Conservation (phyloP, 495 filamentous ascomycete species). For the Tetracladium marchalianum region DNA sequence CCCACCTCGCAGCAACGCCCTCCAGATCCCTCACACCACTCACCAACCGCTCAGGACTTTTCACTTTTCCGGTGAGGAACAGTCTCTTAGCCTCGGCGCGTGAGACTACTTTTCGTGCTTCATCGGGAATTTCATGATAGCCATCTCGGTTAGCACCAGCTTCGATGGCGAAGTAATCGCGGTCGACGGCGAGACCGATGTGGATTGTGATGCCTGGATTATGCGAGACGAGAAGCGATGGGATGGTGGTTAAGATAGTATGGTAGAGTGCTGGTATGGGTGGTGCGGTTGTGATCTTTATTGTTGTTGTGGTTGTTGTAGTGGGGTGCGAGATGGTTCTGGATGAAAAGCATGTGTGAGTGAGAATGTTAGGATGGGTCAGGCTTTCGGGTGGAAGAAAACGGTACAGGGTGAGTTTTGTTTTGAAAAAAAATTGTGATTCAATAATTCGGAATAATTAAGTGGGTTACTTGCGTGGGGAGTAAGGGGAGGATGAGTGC, state of each 20-base stretch:
- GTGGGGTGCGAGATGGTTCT: too few relatives aligned
- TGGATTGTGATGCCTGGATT: slow-evolving; percentile 21
- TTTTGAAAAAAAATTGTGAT: too few relatives aligned
- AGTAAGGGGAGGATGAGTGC: too few relatives aligned
- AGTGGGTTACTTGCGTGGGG: too few relatives aligned
- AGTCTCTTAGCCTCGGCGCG: slow-evolving; percentile 19
- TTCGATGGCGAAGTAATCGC: slow-evolving; percentile 20
- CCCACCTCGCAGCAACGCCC: slow-evolving; percentile 8
- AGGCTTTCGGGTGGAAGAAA: too few relatives aligned
- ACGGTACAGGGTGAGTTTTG: too few relatives aligned
- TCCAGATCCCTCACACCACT: slow-evolving; percentile 13
- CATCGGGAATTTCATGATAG: slow-evolving; percentile 24
- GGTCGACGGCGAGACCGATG: slow-evolving; percentile 19
- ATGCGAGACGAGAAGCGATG: slow-evolving; percentile 15
- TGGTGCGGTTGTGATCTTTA: slow-evolving; percentile 7
- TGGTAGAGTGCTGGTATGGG: slow-evolving; percentile 19
- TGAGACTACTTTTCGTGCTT: slow-evolving; percentile 17
- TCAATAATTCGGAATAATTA: too few relatives aligned
- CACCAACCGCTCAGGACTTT: slow-evolving; percentile 13
- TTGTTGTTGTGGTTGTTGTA: too few relatives aligned
- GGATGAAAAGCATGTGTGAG: too few relatives aligned
- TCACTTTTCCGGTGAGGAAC: slow-evolving; percentile 9
- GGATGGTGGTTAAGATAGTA: slow-evolving; percentile 6
- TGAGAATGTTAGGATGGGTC: too few relatives aligned
- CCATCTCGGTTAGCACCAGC: slow-evolving; percentile 17